Evolutionary conservation across 495 filamentous ascomycete genomes (phyloP), one percentile per base, ranked within the genome.

Genomic region (Hypoxylon lenormandii): DNA sequence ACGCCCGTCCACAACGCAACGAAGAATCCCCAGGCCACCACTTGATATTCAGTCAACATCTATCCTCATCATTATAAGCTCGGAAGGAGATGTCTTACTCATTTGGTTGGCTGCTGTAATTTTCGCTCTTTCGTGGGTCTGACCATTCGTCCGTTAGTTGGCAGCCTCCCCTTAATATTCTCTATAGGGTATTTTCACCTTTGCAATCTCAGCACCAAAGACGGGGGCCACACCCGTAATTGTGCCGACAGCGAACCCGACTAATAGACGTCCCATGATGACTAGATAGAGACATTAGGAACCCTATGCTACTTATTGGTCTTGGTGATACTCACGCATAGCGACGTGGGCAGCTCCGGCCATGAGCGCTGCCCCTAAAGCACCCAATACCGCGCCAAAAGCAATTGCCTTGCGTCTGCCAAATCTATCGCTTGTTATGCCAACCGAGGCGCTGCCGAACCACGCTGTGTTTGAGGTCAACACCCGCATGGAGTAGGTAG

Each of bases 11-110:
- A 80, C 1, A 82, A 74, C 1, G 83, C 76, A 7, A 78, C 55
- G 70, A 78, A 84, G 42, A 81, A 85, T 0, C 82, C 84, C 72
- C 85, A 86, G 22, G 83, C 83, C 10, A 82, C 77, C 84, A 85
- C 84, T 81, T 77, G 73, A 74, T 74, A 30, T 16, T 37, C 10
- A n/a, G 21, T 61, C 18, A 70, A 52, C 5, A 43, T 55, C 11
- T 15, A 26, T 18, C n/a, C 10, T 2, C 19, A 12, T 18, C n/a
- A 13, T 2, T 23, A 12, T 40, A 22, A 57, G 42, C 5, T 37
- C 13, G 26, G 13, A n/a, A 40, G 0, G 8, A 42, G 3, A 1
- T 6, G 21, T 60, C 60, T 63, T 54, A 71, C 72, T 73, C 68
- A 66, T 69, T 42, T 72, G 78, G 72, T 77, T 79, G 72, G 74